Evolutionary conservation across 176 grass and related monocot genomes (phyloP).

Genomic region (Leersia perrieri): DNA sequence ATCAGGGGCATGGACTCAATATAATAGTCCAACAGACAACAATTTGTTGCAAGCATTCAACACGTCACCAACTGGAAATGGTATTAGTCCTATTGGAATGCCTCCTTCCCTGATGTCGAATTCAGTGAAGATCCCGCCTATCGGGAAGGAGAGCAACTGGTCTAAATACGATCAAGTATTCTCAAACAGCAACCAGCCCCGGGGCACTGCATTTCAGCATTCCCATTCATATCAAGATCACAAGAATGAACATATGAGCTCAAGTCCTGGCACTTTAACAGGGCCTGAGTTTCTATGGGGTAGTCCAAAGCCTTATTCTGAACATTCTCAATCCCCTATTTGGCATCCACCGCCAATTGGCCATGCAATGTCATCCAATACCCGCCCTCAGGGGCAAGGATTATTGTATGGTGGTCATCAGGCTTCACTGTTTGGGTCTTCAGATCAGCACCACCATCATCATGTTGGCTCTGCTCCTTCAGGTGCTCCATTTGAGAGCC

Average conservation of each 20-base stretch:
- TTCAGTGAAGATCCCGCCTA: conserved; percentile 76
- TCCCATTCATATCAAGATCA: conserved; percentile 78
- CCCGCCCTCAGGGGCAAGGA: conserved; percentile 41
- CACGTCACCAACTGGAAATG: conserved; percentile 69
- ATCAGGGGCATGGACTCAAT: conserved; percentile 80
- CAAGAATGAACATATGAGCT: conserved; percentile 54
- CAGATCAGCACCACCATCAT: conserved; percentile 51
- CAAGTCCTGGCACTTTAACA: conserved; percentile 70
- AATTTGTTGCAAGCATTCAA: conserved; percentile 62
- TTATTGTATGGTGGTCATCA: conserved; percentile 58
- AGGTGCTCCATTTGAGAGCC: conserved; percentile 71
- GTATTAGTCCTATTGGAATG: conserved; percentile 58
- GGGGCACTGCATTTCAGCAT: conserved; percentile 52
- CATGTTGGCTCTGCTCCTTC: conserved; percentile 88
- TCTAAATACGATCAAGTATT: conserved; percentile 54
- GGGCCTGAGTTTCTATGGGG: conserved; percentile 97
- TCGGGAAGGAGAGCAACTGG: conserved; percentile 75
- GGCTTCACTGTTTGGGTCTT: conserved; percentile 57
- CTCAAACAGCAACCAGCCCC: conserved; percentile 45
- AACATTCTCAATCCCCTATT: conserved; percentile 65
- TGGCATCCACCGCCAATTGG: conserved; percentile 60
- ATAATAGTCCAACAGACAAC: conserved; percentile 75
- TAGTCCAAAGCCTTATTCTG: conserved; percentile 76
- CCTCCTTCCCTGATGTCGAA: conserved; percentile 61
- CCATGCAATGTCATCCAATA: conserved; percentile 49